Conservation (phyloP, 257 asterid species). For the Jasminum sambac region DNA sequence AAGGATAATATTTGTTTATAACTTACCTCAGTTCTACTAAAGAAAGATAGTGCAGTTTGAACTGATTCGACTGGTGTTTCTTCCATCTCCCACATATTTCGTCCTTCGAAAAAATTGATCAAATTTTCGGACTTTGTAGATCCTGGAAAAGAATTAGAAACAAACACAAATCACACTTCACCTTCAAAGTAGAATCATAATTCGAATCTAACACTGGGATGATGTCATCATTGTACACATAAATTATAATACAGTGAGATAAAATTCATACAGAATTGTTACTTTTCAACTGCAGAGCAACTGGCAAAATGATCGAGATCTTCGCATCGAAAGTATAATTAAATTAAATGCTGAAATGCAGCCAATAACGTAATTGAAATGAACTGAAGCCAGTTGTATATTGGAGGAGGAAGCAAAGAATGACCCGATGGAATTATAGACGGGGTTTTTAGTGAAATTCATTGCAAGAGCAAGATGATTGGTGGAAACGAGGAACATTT, state of each 20-base stretch:
- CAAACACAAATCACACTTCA: not conserved
- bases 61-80: conserved; percentile 60
- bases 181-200: not conserved
- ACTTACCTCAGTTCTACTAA: conserved; percentile 49
- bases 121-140: not conserved
- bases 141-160: not conserved
- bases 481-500: conserved; percentile 32
- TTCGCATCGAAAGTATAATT: not conserved
- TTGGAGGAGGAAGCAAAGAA: conserved; percentile 12
- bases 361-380: conserved; percentile 15
- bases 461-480: conserved; percentile 16
- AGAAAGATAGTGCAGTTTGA: conserved; percentile 61
- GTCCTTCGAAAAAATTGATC: not conserved
- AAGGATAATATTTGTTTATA: not conserved
- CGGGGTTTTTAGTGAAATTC: not conserved
- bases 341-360: not conserved
- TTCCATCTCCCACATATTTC: conserved; percentile 64
- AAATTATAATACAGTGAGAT: not conserved
- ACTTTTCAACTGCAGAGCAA: not conserved
- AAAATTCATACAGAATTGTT: not conserved
- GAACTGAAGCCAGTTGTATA: not conserved
- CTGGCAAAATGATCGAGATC: not conserved
- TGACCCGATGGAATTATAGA: not conserved
- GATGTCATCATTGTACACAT: not conserved
- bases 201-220: not conserved